Conservation (phyloP, 352 stramenopile genomes). For the Globisporangium yorkense region DNA sequence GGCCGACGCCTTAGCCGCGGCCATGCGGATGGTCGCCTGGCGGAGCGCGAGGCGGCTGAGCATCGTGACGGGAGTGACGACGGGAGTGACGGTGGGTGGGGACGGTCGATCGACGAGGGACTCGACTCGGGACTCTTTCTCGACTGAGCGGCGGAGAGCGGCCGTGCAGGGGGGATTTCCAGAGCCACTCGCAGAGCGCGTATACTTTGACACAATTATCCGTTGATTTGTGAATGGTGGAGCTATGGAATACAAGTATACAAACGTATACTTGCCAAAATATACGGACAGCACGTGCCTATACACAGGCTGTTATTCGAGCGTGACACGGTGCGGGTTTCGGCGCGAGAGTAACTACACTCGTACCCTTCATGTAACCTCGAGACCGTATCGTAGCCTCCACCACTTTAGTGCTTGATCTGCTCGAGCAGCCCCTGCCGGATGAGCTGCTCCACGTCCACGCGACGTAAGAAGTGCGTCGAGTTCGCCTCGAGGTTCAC, state of each 20-base stretch:
- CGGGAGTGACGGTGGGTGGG: too few relatives aligned
- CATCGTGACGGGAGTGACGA: slow-evolving; percentile 23
- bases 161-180: background rate
- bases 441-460: slow-evolving; percentile 83
- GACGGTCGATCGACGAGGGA: too few relatives aligned
- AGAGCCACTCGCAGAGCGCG: background rate
- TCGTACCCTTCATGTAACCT: background rate
- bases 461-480: slow-evolving; percentile 84
- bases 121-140: background rate
- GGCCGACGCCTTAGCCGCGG: slow-evolving; percentile 25
- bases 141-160: background rate
- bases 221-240: background rate
- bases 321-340: background rate
- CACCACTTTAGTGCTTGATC: slow-evolving; percentile 46
- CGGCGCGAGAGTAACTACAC: background rate
- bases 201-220: background rate
- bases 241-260: background rate
- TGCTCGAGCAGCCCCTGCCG: slow-evolving; percentile 82
- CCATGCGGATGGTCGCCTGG: slow-evolving; percentile 46
- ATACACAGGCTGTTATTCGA: background rate
- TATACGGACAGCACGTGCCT: background rate
- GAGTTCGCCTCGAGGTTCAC: slow-evolving; percentile 85
- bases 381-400: too few relatives aligned
- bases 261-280: background rate
- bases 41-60: slow-evolving; percentile 72